phyloP scores from a whole-genome alignment of 2,329 filamentous ascomycete genomes.

The Cucurbitaria berberidis region DNA sequence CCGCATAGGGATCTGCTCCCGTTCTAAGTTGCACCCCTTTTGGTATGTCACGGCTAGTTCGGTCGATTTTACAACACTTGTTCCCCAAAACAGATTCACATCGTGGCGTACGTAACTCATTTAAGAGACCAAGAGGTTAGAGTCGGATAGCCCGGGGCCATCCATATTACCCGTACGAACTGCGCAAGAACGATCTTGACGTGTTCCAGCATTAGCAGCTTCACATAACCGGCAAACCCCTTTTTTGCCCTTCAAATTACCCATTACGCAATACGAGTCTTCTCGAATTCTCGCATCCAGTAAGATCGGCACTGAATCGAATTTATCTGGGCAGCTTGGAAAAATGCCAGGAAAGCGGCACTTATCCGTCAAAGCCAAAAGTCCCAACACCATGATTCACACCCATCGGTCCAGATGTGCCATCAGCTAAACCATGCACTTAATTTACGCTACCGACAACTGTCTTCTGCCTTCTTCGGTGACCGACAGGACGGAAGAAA shows the following conservation, averaged over 20 bases:
- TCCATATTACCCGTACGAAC: constrained; percentile 36
- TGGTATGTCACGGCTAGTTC: constrained; percentile 5
- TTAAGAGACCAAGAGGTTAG: constrained; percentile 11
- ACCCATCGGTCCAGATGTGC: not conserved
- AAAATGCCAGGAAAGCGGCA: not conserved
- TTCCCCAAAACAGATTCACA: constrained; percentile 8
- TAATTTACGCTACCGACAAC: not conserved
- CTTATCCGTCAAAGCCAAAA: not conserved
- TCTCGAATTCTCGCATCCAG: not conserved
- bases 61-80: constrained; percentile 9
- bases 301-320: constrained; percentile 16
- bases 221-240: not conserved
- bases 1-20: not conserved
- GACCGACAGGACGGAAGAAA: not conserved
- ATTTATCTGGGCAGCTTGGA: not conserved
- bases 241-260: not conserved
- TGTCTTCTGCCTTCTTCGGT: not conserved
- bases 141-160: constrained; percentile 9
- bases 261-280: not conserved
- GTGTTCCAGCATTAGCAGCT: constrained; percentile 2
- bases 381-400: not conserved
- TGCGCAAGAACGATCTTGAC: constrained; percentile 2
- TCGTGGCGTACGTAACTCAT: constrained; percentile 24
- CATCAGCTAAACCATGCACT: not conserved
- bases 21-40: constrained; percentile 8